These are phyloP conservation scores for Sphaerosporella brunnea DNA, from an alignment of 495 filamentous ascomycete genomes.

Conservation along the genomic window DNA sequence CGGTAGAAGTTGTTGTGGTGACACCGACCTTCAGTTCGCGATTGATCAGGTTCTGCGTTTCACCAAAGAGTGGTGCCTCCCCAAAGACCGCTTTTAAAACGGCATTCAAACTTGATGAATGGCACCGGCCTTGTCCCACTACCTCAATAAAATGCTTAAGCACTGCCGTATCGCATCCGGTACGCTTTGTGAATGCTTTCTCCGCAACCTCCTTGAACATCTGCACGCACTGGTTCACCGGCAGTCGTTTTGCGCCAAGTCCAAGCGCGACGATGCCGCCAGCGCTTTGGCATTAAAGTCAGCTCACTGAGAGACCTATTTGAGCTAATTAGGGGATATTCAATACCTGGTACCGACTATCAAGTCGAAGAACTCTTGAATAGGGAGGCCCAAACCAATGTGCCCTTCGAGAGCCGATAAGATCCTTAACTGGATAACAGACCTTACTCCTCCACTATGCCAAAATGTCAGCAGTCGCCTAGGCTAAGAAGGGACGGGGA, in stretches of 20 bases:
- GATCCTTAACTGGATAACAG: slow-evolving; percentile 16
- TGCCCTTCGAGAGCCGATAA: slow-evolving; percentile 12
- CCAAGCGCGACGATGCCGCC: slow-evolving; percentile 35
- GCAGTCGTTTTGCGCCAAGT: slow-evolving; percentile 28
- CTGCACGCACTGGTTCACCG: slow-evolving; percentile 27
- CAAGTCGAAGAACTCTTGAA: slow-evolving; percentile 32
- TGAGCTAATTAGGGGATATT: background rate
- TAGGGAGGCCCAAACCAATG: slow-evolving; percentile 23
- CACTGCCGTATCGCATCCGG: background rate
- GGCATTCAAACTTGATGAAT: slow-evolving; percentile 18
- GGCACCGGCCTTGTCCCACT: slow-evolving; percentile 25
- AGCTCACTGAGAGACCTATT: too few species aligned
- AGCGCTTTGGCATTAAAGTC: too few species aligned
- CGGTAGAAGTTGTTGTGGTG: background rate
- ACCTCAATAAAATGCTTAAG: slow-evolving; percentile 12
- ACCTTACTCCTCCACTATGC: slow-evolving; percentile 17
- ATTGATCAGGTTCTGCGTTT: background rate
- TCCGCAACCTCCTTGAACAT: slow-evolving; percentile 26
- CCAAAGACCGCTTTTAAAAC: slow-evolving; percentile 20
- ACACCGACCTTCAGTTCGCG: background rate
- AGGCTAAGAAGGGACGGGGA: background rate
- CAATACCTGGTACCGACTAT: slow-evolving; percentile 32
- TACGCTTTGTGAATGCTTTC: slow-evolving; percentile 20
- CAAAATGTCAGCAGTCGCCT: background rate
- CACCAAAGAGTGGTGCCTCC: background rate